Evolutionary conservation across 495 filamentous ascomycete species (phyloP), one percentile per base, ranked within the genome.

Genomic region (Daldinia bambusicola): DNA sequence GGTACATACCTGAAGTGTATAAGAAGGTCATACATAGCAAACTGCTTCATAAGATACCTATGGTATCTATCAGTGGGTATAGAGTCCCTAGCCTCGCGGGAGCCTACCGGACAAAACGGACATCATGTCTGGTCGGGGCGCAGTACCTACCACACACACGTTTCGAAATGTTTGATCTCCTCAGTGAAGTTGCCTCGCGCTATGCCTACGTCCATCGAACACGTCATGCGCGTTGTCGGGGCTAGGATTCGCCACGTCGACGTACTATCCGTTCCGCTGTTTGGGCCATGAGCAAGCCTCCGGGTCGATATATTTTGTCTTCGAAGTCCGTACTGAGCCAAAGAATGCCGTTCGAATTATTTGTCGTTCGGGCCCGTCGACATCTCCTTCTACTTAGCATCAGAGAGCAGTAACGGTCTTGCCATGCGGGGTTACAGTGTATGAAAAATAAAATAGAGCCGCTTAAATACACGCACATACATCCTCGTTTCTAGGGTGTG

Each of bases 251-350:
- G 26, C 50, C 50, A 53, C 50, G 30, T 53, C 6, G n/a, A 36
- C 31, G 30, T 8, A n/a, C 34, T 20, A 18, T 38, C 45, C 36
- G n/a, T 32, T 26, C 43, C 14, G 45, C 16, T 67, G 55, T 60
- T 67, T 60, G 52, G 63, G 34, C 12, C 0, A 20, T 40, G 30
- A 43, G 50, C n/a, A 30, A 16, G 36, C 22, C 16, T 16, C 36
- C 30, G 48, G 30, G 8, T 2, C 6, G 43, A 4, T 53, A 31
- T 58, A n/a, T 38, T 22, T 22, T 40, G 22, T 16, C 16, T 41
- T 48, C 31, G 38, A 31, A 20, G 6, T 4, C 26, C 32, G 48
- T 10, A 2, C 34, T 57, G 55, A 58, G 51, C 66, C 57, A 55
- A 71, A 45, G 20, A 55, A 26, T 26, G 26, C 3, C 26, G 26